phyloP scores from a whole-genome alignment of 2,329 filamentous ascomycete genomes.

The Saccharata proteae region DNA sequence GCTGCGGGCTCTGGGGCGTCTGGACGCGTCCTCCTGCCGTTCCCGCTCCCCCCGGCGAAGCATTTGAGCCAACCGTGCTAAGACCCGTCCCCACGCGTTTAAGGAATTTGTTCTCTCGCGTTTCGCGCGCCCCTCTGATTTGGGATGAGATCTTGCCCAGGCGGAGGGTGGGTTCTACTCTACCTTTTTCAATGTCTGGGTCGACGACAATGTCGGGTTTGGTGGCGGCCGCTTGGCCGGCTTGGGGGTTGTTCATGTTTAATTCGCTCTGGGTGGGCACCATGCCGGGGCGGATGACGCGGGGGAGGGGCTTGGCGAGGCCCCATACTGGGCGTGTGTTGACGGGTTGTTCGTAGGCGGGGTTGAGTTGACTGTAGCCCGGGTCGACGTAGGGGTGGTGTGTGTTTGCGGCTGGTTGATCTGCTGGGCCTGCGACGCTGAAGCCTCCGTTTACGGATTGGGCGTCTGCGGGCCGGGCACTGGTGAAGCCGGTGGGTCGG shows the following conservation, averaged over 20 bases:
- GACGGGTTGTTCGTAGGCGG: slow-evolving; percentile 40
- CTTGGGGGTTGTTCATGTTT: too few species aligned
- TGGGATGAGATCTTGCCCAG: slow-evolving; percentile 31
- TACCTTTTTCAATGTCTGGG: slow-evolving; percentile 26
- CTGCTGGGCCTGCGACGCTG: slow-evolving; percentile 5
- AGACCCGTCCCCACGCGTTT: slow-evolving; percentile 2
- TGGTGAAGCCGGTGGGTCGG: too few species aligned
- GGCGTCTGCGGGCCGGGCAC: too few species aligned
- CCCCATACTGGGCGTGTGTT: slow-evolving; percentile 41
- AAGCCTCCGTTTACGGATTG: too few species aligned
- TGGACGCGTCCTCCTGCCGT: too few species aligned
- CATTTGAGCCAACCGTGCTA: too few species aligned
- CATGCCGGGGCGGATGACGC: slow-evolving; percentile 43
- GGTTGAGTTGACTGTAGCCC: slow-evolving; percentile 42
- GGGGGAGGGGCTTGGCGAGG: slow-evolving; percentile 41
- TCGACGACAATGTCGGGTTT: slow-evolving; percentile 26
- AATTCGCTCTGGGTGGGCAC: slow-evolving; percentile 35
- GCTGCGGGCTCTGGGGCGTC: too few species aligned
- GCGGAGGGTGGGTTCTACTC: slow-evolving; percentile 25
- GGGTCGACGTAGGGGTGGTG: slow-evolving; percentile 30
- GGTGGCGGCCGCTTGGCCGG: slow-evolving; percentile 10
- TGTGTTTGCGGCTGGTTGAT: neutral
- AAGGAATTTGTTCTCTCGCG: slow-evolving; percentile 14
- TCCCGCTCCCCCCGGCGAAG: too few species aligned
- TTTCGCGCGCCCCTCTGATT: slow-evolving; percentile 32